Evolutionary conservation across 2,329 filamentous ascomycete species (phyloP), one percentile per base, ranked within the genome.

Genomic region (Waltergamsia citrina): DNA sequence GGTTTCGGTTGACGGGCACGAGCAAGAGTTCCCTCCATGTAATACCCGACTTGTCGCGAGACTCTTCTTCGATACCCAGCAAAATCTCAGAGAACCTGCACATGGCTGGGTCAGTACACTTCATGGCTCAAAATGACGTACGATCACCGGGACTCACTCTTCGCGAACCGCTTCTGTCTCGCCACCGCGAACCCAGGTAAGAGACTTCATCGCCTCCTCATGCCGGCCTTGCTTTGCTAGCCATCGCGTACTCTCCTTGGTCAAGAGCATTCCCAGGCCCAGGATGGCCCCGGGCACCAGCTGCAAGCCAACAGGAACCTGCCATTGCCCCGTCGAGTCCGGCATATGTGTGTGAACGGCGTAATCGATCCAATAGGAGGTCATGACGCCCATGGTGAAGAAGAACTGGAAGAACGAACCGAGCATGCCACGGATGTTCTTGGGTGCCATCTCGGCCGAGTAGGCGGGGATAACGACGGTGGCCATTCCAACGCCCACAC

Each of bases 111-210:
- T n/a, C n/a, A n/a, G n/a, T n/a, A n/a, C n/a, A n/a, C n/a, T 30
- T 28, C 6, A 15, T 6, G 4, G 15, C 24, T 28, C 19, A 28
- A 26, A 18, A 6, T 20, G 5, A 30, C 9, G 20, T 7, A 4
- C 26, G 16, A 7, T 15, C 11, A 22, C 21, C 7, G 22, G 26
- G 11, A 37, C 47, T 29, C 46, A 57, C 50, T 62, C 58, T 34
- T 51, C 48, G 22, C 50, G 44, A 3, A 60, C 57, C 17, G 52
- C 46, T 7, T 51, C 42, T 2, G 45, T 47, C 10, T 60, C 54
- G n/a, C 63, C 67, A 4, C 65, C 67, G 4, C 68, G 61, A 10
- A 72, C 60, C 67, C 67, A 71, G 15, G 62, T 55, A n/a, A 72
- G 46, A 4, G 60, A 63, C 34, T 63, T 49, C 36, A 63, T 50